Conservation (phyloP, 2,329 filamentous ascomycete species). For the Trichoderma endophyticum region DNA sequence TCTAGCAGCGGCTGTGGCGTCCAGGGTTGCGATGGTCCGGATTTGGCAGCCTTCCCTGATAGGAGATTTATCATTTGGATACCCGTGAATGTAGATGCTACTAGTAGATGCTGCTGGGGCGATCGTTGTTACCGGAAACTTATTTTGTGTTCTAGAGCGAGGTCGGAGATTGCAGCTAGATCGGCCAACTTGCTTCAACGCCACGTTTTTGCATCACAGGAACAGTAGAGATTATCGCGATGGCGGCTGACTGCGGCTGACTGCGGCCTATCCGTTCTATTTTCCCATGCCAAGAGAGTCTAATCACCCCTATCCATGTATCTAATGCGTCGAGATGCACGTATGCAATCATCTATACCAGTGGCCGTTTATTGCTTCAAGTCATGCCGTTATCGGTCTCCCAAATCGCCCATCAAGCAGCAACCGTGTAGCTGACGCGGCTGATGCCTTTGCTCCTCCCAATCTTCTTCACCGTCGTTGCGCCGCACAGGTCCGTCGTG, state of each 20-base stretch:
- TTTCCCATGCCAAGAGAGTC: neutral
- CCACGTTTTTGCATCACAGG: slow-evolving; percentile 10
- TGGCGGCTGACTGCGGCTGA: neutral
- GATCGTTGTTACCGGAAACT: neutral
- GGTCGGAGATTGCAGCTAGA: slow-evolving; percentile 8
- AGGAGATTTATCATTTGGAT: neutral
- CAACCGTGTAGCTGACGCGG: slow-evolving; percentile 49
- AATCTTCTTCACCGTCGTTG: slow-evolving; percentile 65
- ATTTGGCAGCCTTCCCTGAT: neutral
- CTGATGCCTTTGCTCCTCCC: slow-evolving; percentile 61
- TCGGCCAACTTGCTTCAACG: neutral
- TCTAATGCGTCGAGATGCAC: neutral
- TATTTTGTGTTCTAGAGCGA: neutral
- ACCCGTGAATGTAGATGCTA: neutral
- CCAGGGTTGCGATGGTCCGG: neutral
- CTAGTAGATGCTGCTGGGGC: neutral
- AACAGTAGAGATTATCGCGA: neutral
- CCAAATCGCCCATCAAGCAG: neutral
- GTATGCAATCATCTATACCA: neutral
- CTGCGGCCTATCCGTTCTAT: neutral
- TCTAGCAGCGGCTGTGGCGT: neutral
- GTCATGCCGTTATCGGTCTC: neutral
- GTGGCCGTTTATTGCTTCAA: neutral
- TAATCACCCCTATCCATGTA: neutral
- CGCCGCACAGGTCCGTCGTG: slow-evolving; percentile 55